Conservation (phyloP, 352 stramenopile genomes). For the Thraustotheca clavata region DNA sequence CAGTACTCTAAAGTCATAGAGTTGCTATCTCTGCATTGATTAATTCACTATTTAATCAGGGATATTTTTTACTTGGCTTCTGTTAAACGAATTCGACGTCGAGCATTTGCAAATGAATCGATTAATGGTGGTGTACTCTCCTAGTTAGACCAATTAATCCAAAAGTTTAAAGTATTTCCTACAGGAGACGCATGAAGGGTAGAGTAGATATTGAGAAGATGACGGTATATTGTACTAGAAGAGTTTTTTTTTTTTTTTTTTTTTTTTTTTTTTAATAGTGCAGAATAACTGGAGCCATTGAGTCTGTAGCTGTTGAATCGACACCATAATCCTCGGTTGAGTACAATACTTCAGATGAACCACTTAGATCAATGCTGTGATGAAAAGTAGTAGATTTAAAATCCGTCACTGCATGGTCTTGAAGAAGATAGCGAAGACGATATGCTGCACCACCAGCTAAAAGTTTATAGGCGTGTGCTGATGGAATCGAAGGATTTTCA, state of each 20-base stretch:
- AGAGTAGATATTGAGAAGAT: not conserved
- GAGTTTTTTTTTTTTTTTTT: no score
- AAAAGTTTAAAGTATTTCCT: not conserved
- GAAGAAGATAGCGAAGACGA: slow-evolving; percentile 56
- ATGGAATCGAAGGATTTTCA: slow-evolving; percentile 42
- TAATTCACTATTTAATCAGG: not conserved
- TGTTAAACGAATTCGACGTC: slow-evolving; percentile 7
- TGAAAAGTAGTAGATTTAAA: not conserved
- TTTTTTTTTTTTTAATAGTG: no score
- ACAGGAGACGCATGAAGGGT: not conserved
- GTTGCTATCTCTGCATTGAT: slow-evolving; percentile 28
- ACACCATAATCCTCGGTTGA: not conserved
- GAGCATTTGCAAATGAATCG: slow-evolving; percentile 18
- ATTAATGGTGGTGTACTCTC: not conserved
- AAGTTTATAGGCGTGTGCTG: slow-evolving; percentile 39
- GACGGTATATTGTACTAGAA: not conserved
- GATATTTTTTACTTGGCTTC: no score
- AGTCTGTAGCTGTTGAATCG: no score
- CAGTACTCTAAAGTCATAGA: slow-evolving; percentile 44
- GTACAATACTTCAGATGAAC: not conserved
- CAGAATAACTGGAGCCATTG: not conserved
- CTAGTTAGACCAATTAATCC: not conserved
- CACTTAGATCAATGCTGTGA: not conserved
- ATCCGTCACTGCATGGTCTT: slow-evolving; percentile 19
- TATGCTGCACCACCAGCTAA: slow-evolving; percentile 56